These are phyloP conservation scores for Fusarium miscanthi DNA, from an alignment of 2,329 filamentous ascomycete genomes.

Conservation along the genomic window DNA sequence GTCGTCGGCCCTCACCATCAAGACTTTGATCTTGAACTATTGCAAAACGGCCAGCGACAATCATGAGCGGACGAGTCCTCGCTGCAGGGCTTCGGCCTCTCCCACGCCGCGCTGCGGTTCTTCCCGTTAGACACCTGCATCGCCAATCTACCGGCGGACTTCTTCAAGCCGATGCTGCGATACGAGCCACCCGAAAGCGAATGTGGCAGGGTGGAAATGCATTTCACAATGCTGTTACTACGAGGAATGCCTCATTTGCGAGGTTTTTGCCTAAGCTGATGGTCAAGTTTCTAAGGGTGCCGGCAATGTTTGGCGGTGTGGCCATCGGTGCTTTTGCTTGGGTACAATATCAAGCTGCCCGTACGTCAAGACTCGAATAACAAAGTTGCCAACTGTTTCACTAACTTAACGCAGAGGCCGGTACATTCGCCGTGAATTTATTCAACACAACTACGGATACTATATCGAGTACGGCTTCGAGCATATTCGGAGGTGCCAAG, in stretches of 20 bases:
- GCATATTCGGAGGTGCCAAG: slow-evolving; percentile 76
- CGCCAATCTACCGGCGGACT: slow-evolving; percentile 75
- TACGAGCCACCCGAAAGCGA: slow-evolving; percentile 70
- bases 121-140: slow-evolving; percentile 72
- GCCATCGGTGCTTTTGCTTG: slow-evolving; percentile 90
- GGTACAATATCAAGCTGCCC: slow-evolving; percentile 93
- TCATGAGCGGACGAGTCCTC: slow-evolving; percentile 59
- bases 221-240: slow-evolving; percentile 81
- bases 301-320: slow-evolving; percentile 90
- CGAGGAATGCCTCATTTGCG: slow-evolving; percentile 72
- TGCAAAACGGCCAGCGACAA: slow-evolving; percentile 30
- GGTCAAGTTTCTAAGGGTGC: slow-evolving; percentile 87
- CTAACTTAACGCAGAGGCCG: slow-evolving; percentile 57
- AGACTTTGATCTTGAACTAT: slow-evolving; percentile 31
- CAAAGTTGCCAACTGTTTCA: not conserved
- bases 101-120: slow-evolving; percentile 68
- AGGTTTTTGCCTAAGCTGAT: slow-evolving; percentile 84
- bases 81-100: slow-evolving; percentile 77
- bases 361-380: slow-evolving; percentile 61
- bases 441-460: slow-evolving; percentile 79
- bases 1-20: slow-evolving; percentile 41
- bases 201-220: slow-evolving; percentile 84
- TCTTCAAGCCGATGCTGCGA: slow-evolving; percentile 71
- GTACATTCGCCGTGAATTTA: slow-evolving; percentile 68
- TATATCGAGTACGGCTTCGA: slow-evolving; percentile 74